Evolutionary conservation across 1,284 basidiomycete genomes (phyloP).

Genomic region (Grifola frondosa): DNA sequence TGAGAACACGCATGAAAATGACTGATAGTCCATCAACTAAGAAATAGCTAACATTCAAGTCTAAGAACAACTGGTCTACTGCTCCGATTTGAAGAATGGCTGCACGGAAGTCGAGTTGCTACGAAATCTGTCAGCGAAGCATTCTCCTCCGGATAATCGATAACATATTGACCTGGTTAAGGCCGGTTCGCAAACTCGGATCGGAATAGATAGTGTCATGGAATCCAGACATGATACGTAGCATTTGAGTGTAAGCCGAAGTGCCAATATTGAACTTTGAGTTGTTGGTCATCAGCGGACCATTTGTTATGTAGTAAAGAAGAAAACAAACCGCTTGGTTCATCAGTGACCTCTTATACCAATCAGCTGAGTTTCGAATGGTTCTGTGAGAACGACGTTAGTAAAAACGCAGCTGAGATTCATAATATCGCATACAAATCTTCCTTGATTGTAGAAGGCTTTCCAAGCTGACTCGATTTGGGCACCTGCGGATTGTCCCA

Average conservation of each 20-base stretch:
- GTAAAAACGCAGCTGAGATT: background rate
- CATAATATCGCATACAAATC: conserved; percentile 56
- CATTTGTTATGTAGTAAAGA: too few relatives aligned
- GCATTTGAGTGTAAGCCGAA: conserved; percentile 66
- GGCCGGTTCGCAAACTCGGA: conserved; percentile 60
- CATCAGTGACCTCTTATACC: conserved; percentile 71
- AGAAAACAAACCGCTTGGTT: conserved; percentile 50
- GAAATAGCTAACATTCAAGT: too few relatives aligned
- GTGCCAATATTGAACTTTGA: conserved; percentile 76
- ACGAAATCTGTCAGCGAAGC: background rate
- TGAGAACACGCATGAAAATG: too few relatives aligned
- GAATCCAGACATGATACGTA: conserved; percentile 71
- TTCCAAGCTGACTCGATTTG: conserved; percentile 83
- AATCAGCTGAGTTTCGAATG: conserved; percentile 72
- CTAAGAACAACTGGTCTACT: conserved; percentile 65
- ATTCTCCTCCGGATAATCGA: background rate
- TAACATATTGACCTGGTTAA: conserved; percentile 58
- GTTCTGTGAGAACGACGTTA: conserved; percentile 44
- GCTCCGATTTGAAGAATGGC: conserved; percentile 59
- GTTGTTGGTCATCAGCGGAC: too few relatives aligned
- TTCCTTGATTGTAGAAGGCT: conserved; percentile 83
- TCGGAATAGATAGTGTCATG: conserved; percentile 80
- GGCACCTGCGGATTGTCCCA: conserved; percentile 37
- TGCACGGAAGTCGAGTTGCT: conserved; percentile 66
- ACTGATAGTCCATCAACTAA: too few relatives aligned